Evolutionary conservation across 2,329 filamentous ascomycete species (phyloP).

Genomic region (Gaeumannomyces tritici): DNA sequence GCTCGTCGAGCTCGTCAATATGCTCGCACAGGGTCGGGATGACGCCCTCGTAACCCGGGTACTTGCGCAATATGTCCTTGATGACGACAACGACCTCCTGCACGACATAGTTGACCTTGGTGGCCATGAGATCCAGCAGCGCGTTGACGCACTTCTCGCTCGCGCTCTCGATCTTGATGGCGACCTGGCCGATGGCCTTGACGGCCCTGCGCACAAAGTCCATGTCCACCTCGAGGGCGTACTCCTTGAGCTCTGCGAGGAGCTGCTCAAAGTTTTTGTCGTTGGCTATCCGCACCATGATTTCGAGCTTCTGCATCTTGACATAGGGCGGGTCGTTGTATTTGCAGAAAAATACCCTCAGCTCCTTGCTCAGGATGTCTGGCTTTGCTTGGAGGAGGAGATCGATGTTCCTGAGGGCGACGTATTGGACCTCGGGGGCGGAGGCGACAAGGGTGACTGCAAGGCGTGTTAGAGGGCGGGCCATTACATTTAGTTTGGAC

Average conservation of each 20-base stretch:
- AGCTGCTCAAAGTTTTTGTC: constrained; percentile 94
- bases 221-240: constrained; percentile 97
- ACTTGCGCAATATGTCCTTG: constrained; percentile 96
- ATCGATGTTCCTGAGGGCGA: constrained; percentile 92
- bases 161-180: constrained; percentile 94
- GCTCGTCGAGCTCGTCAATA: constrained; percentile 94
- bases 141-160: constrained; percentile 95
- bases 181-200: constrained; percentile 93
- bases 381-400: constrained; percentile 91
- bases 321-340: constrained; percentile 98
- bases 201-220: constrained; percentile 93
- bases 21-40: constrained; percentile 94
- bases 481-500: constrained; percentile 1
- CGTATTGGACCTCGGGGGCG: constrained; percentile 94
- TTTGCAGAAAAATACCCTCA: constrained; percentile 99
- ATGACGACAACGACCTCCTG: constrained; percentile 98
- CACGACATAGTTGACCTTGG: constrained; percentile 98
- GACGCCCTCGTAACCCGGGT: constrained; percentile 94
- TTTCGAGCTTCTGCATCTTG: constrained; percentile 95
- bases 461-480: background rate
- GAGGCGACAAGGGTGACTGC: constrained; percentile 91
- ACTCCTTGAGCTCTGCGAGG: constrained; percentile 90
- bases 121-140: constrained; percentile 85
- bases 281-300: constrained; percentile 98
- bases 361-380: constrained; percentile 92